Evolutionary conservation across 2,329 filamentous ascomycete genomes (phyloP).

Genomic region (Hymenoscyphus albidus): DNA sequence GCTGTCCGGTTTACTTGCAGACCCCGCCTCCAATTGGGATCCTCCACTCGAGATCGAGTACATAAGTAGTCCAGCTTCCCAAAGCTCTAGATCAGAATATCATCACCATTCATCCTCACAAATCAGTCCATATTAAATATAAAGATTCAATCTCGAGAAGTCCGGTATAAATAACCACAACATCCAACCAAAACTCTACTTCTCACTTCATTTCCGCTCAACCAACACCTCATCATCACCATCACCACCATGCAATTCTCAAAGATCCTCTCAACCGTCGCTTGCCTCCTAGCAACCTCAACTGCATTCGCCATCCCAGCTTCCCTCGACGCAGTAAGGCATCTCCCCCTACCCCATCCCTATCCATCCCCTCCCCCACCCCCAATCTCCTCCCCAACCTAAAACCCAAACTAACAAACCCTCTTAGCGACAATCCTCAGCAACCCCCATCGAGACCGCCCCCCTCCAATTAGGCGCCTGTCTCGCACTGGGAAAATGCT

Average conservation of each 20-base stretch:
- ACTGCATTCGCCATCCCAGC: not conserved
- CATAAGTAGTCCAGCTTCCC: not conserved
- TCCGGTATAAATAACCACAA: not conserved
- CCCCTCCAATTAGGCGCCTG: constrained; percentile 16
- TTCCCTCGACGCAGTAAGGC: not conserved
- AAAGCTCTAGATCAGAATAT: not conserved
- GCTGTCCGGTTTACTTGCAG: not conserved
- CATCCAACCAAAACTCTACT: not conserved
- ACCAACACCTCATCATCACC: not conserved
- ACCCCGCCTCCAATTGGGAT: not conserved
- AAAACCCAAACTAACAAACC: not conserved
- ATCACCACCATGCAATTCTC: constrained; percentile 1
- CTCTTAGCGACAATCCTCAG: constrained; percentile 13
- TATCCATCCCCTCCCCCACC: not conserved
- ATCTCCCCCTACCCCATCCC: not conserved
- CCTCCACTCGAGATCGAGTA: not conserved
- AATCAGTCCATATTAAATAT: not conserved
- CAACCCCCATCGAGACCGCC: constrained; percentile 13
- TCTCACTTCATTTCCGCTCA: not conserved
- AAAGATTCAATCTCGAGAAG: not conserved
- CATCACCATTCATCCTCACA: not conserved
- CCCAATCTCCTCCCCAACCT: not conserved
- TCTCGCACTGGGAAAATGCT: constrained; percentile 15
- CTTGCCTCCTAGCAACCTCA: constrained; percentile 2
- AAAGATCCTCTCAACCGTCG: not conserved